Percentiles rank a stretch among this genome's conserved stretches.
phyloP scores from a whole-genome alignment of 345 rosid genomes.

The Hibiscus trionum region DNA sequence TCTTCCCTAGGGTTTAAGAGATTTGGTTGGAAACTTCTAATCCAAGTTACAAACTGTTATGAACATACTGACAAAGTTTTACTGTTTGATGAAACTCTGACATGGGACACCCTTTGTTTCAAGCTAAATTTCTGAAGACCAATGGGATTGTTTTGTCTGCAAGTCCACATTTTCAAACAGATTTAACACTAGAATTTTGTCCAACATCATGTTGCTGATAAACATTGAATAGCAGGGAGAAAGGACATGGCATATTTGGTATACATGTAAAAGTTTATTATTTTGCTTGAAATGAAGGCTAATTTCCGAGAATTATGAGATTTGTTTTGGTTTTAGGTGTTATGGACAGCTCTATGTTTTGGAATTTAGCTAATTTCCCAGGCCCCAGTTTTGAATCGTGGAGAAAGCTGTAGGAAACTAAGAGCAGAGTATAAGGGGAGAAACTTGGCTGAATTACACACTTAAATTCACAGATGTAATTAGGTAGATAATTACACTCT shows the following conservation, averaged over 20 bases:
- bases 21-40: constrained; percentile 20
- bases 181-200: neutral
- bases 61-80: constrained; percentile 10
- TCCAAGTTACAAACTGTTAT: constrained; percentile 6
- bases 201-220: neutral
- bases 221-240: neutral
- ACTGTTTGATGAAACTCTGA: constrained; percentile 5
- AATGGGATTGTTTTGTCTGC: constrained; percentile 2
- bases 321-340: neutral
- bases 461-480: too few species aligned
- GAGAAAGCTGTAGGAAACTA: neutral
- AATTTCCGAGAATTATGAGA: neutral
- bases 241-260: neutral
- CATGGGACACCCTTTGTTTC: neutral
- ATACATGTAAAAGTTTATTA: neutral
- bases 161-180: neutral
- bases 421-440: neutral
- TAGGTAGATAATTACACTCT: too few species aligned
- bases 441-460: neutral
- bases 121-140: neutral
- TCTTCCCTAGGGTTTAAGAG: neutral
- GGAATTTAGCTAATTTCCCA: neutral
- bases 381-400: neutral
- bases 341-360: neutral
- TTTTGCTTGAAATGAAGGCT: neutral